A percentile compares a stretch with the other conserved stretches of the same genome.
Evolutionary conservation across 768 basidiomycete genomes (phyloP).

Genomic region (Tephrocybe rancida): DNA sequence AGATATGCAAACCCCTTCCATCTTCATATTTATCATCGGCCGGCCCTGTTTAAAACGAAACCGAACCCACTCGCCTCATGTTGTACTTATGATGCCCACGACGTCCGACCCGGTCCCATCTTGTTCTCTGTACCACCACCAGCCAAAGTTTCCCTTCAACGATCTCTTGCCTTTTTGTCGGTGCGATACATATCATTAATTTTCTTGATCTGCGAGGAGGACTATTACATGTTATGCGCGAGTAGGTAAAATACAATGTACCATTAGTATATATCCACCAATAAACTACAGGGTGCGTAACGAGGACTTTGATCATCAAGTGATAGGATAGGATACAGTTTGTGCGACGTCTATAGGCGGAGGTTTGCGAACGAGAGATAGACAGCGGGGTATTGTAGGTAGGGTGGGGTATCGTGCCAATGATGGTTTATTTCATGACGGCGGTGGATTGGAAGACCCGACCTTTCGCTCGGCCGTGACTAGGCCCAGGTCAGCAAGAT

Average conservation of each 20-base stretch:
- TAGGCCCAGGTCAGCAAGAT: constrained; percentile 18
- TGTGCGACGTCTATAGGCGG: background rate
- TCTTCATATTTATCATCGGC: constrained; percentile 15
- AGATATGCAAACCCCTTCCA: constrained; percentile 13
- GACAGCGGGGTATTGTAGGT: constrained; percentile 1
- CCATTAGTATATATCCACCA: constrained; percentile 25
- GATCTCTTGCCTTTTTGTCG: constrained; percentile 11
- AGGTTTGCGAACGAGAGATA: background rate
- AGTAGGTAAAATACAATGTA: constrained; percentile 29
- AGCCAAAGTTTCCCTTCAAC: constrained; percentile 7
- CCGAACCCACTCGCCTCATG: constrained; percentile 5
- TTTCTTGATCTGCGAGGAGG: constrained; percentile 10
- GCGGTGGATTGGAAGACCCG: constrained; percentile 17
- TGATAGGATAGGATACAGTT: constrained; percentile 4
- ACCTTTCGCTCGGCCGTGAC: constrained; percentile 60
- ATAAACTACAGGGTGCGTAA: constrained; percentile 22
- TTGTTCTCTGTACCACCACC: constrained; percentile 12
- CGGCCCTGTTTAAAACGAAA: constrained; percentile 14
- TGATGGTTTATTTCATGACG: constrained; percentile 7
- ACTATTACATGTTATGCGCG: constrained; percentile 13
- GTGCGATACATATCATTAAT: constrained; percentile 15
- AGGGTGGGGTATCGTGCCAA: constrained; percentile 6
- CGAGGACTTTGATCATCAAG: no score
- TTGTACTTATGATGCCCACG: constrained; percentile 10
- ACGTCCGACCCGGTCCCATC: constrained; percentile 2